A percentile compares a stretch with the other conserved stretches of the same genome.
Conservation (phyloP, 2,329 filamentous ascomycete species). For the Colletotrichum australisinense region DNA sequence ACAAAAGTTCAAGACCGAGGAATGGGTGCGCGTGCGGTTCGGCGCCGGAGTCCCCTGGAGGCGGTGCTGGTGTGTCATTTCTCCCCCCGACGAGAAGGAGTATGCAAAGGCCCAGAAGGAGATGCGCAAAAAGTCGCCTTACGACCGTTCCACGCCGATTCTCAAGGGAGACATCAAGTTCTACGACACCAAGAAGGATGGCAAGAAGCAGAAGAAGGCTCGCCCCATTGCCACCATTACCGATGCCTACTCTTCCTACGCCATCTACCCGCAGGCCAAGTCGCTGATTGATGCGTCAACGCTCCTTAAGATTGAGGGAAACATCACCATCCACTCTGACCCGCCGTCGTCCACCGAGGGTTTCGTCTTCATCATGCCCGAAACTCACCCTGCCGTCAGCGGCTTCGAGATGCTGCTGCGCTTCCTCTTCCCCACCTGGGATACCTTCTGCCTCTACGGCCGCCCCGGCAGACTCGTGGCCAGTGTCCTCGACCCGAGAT, state of each 20-base stretch:
- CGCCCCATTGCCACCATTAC: conserved; percentile 91
- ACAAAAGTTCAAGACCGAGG: conserved; percentile 80
- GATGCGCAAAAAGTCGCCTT: conserved; percentile 83
- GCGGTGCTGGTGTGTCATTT: conserved; percentile 95
- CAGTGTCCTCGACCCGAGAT: conserved; percentile 86
- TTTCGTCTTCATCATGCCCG: conserved; percentile 98
- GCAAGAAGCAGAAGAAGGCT: conserved; percentile 91
- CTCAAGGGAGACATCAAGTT: conserved; percentile 94
- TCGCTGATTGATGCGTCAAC: conserved; percentile 95
- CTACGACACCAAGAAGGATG: conserved; percentile 80
- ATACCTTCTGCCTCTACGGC: conserved; percentile 92
- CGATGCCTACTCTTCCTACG: conserved; percentile 91
- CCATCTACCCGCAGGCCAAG: conserved; percentile 95
- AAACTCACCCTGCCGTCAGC: conserved; percentile 88
- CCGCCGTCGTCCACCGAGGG: conserved; percentile 86
- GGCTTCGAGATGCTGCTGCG: conserved; percentile 96
- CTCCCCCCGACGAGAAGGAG: conserved; percentile 94
- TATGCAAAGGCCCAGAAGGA: conserved; percentile 85
- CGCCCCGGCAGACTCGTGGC: conserved; percentile 88
- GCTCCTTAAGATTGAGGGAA: conserved; percentile 91
- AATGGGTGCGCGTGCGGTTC: conserved; percentile 96
- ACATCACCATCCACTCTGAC: conserved; percentile 86
- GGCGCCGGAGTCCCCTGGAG: conserved; percentile 96
- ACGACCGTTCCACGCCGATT: conserved; percentile 76
- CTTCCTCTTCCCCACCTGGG: conserved; percentile 93